Percentiles rank a stretch among this genome's conserved stretches.
phyloP scores from a whole-genome alignment of 805 yeast genomes.

The Ogataea trehalophila region DNA sequence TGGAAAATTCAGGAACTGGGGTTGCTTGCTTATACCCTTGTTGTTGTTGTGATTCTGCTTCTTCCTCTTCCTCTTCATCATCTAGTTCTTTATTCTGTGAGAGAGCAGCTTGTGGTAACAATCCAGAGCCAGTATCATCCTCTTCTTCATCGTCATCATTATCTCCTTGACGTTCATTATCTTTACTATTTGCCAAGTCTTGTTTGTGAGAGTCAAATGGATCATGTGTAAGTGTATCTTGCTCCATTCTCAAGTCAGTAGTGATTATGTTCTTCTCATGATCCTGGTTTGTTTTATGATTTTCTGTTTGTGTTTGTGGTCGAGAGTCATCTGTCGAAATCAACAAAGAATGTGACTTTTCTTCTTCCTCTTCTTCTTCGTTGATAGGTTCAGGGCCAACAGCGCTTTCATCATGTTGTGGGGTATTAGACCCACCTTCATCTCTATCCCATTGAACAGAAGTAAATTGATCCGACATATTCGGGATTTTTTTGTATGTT shows the following conservation, averaged over 20 bases:
- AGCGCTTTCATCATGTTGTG: neutral
- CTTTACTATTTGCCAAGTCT: neutral
- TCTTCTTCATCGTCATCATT: neutral
- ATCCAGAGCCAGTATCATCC: slow-evolving; percentile 4
- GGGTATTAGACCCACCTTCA: slow-evolving; percentile 18
- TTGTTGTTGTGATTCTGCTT: neutral
- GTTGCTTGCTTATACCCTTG: neutral
- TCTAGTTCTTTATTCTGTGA: neutral
- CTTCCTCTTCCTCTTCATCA: too few relatives aligned
- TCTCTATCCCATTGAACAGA: slow-evolving; percentile 56
- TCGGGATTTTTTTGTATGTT: too few relatives aligned
- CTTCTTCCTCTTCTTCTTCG: slow-evolving; percentile 7
- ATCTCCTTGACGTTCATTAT: neutral
- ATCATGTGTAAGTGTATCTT: neutral
- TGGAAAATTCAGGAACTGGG: neutral
- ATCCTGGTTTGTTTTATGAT: neutral
- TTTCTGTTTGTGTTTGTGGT: neutral
- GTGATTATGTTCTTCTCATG: neutral
- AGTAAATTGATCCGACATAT: slow-evolving; percentile 44
- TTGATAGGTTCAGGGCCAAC: neutral
- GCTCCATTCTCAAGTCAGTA: slow-evolving; percentile 5
- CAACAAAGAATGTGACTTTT: neutral
- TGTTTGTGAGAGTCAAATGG: neutral
- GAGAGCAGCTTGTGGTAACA: slow-evolving; percentile 1
- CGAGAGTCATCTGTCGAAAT: neutral